Evolutionary conservation across 169 alveolate genomes (phyloP), one percentile per base, ranked within the genome.

Genomic region (Plasmodium gallinaceum): DNA sequence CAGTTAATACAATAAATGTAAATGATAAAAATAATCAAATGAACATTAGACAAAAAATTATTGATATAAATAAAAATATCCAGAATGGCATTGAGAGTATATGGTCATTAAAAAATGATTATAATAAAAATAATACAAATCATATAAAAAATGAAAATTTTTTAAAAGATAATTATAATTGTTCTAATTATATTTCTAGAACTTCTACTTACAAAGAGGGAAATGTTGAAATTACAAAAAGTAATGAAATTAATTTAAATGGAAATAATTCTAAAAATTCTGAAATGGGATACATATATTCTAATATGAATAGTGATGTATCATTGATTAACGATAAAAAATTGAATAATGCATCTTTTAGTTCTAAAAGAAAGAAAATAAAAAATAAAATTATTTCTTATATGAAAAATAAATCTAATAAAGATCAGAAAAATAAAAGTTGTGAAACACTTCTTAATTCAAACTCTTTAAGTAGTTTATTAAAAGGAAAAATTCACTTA

Each of bases 371-470:
- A 12, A 78, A 78, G 3, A 52, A 48, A 78, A 46, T 78, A 26
- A 66, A 66, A 65, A 39, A 78, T 2, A 78, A 78, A 78, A 66
- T 78, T 24, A 78, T 74, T 74, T 74, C 88, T 5, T 74, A 74
- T 57, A 54, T 66, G 64, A 64, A 16, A 26, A 46, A 73, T 14
- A 78, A 46, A 65, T 46, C 75, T 22, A 48, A 78, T 78, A 75
- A 75, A 26, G 71, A 74, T 16, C 43, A 62, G 48, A 65, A 51
- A 42, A 62, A 64, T 26, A 58, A 78, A 58, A 26, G 24, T 37
- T 42, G 39, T 22, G 80, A 62, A 78, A 16, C 65, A n/a, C 22
- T 43, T 14, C 75, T 18, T 7, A 65, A 39, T 18, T 32, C 12
- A 14, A 48, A 45, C 45, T 26, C 37, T 22, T 43, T 37, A 16